Evolutionary conservation across 768 basidiomycete species (phyloP), one percentile per base, ranked within the genome.

Genomic region (Tricholomella constricta): DNA sequence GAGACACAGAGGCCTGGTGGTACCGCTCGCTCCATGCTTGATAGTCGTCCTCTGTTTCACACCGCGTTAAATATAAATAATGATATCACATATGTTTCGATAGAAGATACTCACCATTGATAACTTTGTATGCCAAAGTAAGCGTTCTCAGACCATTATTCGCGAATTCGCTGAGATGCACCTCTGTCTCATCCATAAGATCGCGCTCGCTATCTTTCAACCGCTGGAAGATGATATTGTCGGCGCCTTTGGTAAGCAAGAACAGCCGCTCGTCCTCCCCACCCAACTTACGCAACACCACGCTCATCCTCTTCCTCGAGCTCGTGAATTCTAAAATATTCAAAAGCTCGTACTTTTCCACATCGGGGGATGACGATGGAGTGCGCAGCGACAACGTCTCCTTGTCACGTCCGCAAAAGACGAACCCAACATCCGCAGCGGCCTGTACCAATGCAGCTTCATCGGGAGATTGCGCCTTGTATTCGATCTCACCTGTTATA

Each of bases 361-460:
- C 57, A 63, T 84, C 62, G 6, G 68, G 60, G 12, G 48, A 57
- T 6, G 80, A 78, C 63, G 86, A 89, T 4, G 95, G 94, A 4
- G 92, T 93, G 61, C 85, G 84, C 50, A 94, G 69, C 19, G 74
- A 72, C 29, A 98, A 68, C 9, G 82, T 76, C 63, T 96, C 93
- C 57, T 80, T 83, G 58, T 98, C 94, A 51, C 91, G 80, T 3
- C 96, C 95, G 25, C 86, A 82, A 77, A 98, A 98, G 51, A 93
- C 80, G 69, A 89, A 98, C 0, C 96, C 96, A 23, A 90, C 84
- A 66, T 98, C 95, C 19, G 96, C 94, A 3, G 96, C 95, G 27
- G 95, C 93, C 64, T 95, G 94, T 2, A 98, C 96, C 34, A 98
- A 80, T 5, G 96, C 96, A n/a, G 94, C 89, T 74, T 98, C 96